Percentiles rank a stretch among this genome's conserved stretches.
Evolutionary conservation across 2,329 filamentous ascomycete species (phyloP).

Genomic region (Anthostomella pinea): DNA sequence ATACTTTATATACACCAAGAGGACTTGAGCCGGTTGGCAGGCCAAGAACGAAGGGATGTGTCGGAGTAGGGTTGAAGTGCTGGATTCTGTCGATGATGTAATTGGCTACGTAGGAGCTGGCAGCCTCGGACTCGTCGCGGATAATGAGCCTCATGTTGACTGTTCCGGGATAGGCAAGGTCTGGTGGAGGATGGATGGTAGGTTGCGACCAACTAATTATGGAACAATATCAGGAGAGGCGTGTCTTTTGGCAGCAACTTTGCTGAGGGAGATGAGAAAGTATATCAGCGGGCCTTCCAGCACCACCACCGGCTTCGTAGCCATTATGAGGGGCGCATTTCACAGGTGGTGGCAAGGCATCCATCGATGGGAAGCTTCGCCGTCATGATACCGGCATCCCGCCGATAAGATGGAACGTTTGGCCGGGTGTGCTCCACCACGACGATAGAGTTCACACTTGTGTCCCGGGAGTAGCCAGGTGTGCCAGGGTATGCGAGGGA

Average conservation of each 20-base stretch:
- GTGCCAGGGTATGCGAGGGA: constrained; percentile 18
- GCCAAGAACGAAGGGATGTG: constrained; percentile 77
- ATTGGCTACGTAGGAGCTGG: constrained; percentile 74
- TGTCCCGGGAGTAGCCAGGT: constrained; percentile 14
- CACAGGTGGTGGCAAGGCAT: constrained; percentile 17
- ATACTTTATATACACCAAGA: constrained; percentile 70
- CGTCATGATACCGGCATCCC: constrained; percentile 21
- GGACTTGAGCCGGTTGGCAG: constrained; percentile 82
- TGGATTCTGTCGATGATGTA: constrained; percentile 83
- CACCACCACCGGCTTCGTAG: constrained; percentile 19
- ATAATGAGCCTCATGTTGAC: constrained; percentile 76
- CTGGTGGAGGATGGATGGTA: constrained; percentile 10
- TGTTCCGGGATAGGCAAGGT: constrained; percentile 21
- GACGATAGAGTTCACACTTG: constrained; percentile 18
- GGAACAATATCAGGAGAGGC: constrained; percentile 4
- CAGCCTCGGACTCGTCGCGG: constrained; percentile 65
- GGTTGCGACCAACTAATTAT: constrained; percentile 11
- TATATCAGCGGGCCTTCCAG: constrained; percentile 6
- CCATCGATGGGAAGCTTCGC: constrained; percentile 15
- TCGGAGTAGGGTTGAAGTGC: constrained; percentile 67
- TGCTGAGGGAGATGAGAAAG: constrained; percentile 7
- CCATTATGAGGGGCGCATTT: constrained; percentile 25
- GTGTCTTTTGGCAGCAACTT: constrained; percentile 4
- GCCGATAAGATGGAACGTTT: constrained; percentile 33
- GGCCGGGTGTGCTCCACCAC: constrained; percentile 21